Evolutionary conservation across 208 protist genomes (phyloP).

Genomic region (Tetramitus jugosus): DNA sequence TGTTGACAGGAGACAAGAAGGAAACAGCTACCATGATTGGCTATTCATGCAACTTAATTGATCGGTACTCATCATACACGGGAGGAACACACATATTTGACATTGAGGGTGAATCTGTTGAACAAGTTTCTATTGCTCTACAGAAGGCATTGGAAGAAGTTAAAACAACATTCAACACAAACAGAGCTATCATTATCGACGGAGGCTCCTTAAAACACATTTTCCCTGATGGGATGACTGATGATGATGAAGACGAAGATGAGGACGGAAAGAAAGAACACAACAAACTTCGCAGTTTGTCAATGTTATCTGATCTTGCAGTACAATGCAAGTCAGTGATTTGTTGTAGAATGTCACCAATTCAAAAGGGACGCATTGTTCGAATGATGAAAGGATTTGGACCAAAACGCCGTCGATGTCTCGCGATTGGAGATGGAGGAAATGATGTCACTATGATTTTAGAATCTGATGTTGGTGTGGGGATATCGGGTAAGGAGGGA

Average conservation of each 20-base stretch:
- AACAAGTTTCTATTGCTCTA: neutral
- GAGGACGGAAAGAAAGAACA: neutral
- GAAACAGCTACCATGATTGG: slow-evolving; percentile 94
- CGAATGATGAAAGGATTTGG: slow-evolving; percentile 38
- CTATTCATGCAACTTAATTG: slow-evolving; percentile 43
- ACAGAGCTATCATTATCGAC: too few species aligned
- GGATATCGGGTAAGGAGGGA: slow-evolving; percentile 57
- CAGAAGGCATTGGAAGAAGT: slow-evolving; percentile 20
- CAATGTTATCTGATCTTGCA: slow-evolving; percentile 37
- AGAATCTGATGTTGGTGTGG: slow-evolving; percentile 53
- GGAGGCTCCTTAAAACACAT: too few species aligned
- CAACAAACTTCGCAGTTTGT: neutral
- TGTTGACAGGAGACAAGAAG: slow-evolving; percentile 97
- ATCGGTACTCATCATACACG: neutral
- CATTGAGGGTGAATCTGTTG: neutral
- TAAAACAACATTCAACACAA: neutral
- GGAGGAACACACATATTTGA: neutral
- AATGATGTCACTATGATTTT: slow-evolving; percentile 55
- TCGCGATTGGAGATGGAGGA: slow-evolving; percentile 87
- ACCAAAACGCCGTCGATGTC: too few species aligned
- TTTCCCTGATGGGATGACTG: too few species aligned
- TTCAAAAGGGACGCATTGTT: slow-evolving; percentile 77
- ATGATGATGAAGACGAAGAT: too few species aligned
- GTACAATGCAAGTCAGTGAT: slow-evolving; percentile 33
- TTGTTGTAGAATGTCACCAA: slow-evolving; percentile 61